These are phyloP conservation scores for Trichoderma citrinoviride DNA, from an alignment of 2,329 filamentous ascomycete species.

Conservation along the genomic window DNA sequence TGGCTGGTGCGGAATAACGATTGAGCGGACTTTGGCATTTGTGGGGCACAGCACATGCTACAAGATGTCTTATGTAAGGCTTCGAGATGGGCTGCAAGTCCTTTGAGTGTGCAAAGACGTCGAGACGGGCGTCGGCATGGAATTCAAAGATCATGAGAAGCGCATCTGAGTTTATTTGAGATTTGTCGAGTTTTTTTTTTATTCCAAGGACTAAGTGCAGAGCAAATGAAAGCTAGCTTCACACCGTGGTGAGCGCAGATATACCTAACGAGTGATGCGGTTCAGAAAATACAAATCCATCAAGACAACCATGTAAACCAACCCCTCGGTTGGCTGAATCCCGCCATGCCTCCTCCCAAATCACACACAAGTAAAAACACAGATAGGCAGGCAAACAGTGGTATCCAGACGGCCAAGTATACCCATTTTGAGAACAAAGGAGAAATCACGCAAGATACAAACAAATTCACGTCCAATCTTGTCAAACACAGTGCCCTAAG, in stretches of 20 bases:
- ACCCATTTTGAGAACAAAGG: background rate
- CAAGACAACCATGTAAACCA: background rate
- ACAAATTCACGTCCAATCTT: conserved; percentile 13
- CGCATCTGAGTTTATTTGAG: too few species aligned
- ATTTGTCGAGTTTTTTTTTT: too few species aligned
- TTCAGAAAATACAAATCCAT: background rate
- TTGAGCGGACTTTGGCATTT: background rate
- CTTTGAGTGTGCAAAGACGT: too few species aligned
- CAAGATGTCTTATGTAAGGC: too few species aligned
- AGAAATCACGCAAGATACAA: background rate
- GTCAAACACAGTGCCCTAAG: conserved; percentile 45
- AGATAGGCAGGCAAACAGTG: background rate
- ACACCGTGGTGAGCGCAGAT: conserved; percentile 8
- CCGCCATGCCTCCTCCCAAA: background rate
- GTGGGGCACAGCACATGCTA: background rate
- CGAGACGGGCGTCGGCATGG: too few species aligned
- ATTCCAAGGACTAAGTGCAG: background rate
- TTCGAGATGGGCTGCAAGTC: too few species aligned
- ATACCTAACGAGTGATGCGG: conserved; percentile 13
- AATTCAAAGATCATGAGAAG: too few species aligned
- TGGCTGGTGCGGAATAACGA: conserved; percentile 24
- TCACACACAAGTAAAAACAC: background rate
- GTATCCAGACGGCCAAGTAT: conserved; percentile 7
- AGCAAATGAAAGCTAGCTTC: background rate
- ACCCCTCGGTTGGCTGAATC: background rate